Evolutionary conservation across 352 stramenopile species (phyloP).

Genomic region (Phytophthora uliginosa): DNA sequence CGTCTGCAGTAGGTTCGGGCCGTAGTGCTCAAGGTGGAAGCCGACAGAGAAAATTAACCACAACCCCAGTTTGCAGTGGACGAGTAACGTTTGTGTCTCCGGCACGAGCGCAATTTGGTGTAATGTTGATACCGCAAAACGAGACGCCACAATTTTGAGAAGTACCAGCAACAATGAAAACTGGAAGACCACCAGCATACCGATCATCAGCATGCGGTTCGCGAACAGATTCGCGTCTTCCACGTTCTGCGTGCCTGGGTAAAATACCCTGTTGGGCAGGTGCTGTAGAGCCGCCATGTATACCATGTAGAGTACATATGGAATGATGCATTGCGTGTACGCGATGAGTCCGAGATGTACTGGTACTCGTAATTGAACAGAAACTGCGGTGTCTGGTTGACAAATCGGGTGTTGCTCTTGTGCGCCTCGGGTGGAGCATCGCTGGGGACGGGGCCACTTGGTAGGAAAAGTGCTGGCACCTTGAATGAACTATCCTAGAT

Average conservation of each 20-base stretch:
- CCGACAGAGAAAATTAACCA: conserved; percentile 16
- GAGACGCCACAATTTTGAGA: conserved; percentile 11
- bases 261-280: conserved; percentile 24
- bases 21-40: conserved; percentile 17
- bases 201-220: conserved; percentile 17
- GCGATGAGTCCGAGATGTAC: too few species aligned
- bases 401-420: conserved; percentile 18
- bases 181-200: conserved; percentile 11
- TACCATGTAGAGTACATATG: too few species aligned
- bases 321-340: conserved; percentile 36
- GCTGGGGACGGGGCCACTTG: neutral
- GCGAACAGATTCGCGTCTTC: neutral
- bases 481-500: neutral
- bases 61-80: conserved; percentile 41
- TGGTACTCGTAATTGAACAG: too few species aligned
- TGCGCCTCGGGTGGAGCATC: neutral
- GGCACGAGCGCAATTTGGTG: conserved; percentile 52
- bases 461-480: neutral
- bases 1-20: neutral
- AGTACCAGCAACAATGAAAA: conserved; percentile 17
- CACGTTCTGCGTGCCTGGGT: conserved; percentile 8
- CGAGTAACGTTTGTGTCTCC: conserved; percentile 33
- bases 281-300: conserved; percentile 22
- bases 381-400: too few species aligned
- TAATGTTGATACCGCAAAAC: conserved; percentile 24